Conservation (phyloP, 1,284 basidiomycete genomes). For the Blastosporella zonata region DNA sequence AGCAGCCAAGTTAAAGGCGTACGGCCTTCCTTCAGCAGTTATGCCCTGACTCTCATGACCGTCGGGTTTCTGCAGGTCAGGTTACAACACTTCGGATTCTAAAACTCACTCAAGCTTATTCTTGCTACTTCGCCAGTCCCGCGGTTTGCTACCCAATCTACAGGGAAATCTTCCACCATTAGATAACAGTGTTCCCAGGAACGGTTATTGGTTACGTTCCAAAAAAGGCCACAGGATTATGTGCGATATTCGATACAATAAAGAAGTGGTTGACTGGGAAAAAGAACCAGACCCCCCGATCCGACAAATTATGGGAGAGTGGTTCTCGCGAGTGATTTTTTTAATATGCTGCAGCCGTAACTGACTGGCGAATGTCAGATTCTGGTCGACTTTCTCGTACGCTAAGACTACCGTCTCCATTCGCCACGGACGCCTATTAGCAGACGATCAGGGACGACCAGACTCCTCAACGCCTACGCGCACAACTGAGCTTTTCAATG, state of each 20-base stretch:
- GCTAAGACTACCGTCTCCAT: conserved; percentile 33
- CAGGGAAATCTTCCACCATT: conserved; percentile 36
- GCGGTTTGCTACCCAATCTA: conserved; percentile 47
- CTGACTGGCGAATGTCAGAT: conserved; percentile 30
- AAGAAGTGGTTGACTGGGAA: conserved; percentile 21
- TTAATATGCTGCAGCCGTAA: not conserved
- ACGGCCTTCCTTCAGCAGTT: conserved; percentile 50
- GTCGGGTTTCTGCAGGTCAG: conserved; percentile 53
- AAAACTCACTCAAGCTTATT: not conserved
- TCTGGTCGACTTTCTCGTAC: conserved; percentile 41
- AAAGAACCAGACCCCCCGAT: conserved; percentile 23
- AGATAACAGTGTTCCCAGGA: conserved; percentile 16
- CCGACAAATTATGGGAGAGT: conserved; percentile 33
- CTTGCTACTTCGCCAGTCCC: conserved; percentile 28
- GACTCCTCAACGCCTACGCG: not conserved
- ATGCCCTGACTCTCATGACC: conserved; percentile 56
- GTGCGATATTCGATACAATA: conserved; percentile 39
- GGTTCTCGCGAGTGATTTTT: conserved; percentile 43
- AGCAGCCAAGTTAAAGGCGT: conserved; percentile 16
- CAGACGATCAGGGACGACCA: conserved; percentile 6
- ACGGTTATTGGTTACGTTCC: conserved; percentile 36
- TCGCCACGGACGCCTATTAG: conserved; percentile 38
- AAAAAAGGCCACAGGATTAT: conserved; percentile 5
- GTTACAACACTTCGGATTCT: not conserved
- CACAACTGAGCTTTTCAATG: conserved; percentile 17